Base-by-base conservation (phyloP, 1,284 basidiomycete genomes). In the Heterobasidion irregulare region DNA sequence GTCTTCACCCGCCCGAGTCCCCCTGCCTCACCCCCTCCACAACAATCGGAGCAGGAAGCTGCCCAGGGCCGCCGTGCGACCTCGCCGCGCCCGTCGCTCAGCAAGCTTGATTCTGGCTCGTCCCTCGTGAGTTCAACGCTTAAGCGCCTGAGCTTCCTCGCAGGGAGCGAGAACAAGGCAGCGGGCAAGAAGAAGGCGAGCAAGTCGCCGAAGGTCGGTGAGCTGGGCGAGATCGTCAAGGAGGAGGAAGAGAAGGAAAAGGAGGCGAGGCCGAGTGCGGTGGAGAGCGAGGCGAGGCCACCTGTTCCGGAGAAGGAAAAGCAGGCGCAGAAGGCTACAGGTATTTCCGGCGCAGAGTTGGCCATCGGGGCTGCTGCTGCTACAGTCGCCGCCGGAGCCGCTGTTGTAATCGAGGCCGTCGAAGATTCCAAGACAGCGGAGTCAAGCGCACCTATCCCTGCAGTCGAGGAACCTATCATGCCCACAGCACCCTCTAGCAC, bases 91-190 rank as follows among this genome's bases (percentile, higher is more conserved):
- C 77, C 77, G 6, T 81, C 79, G 0, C 65, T 76, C 57, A 71
- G 67, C 53, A 76, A 77, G 0, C 75, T 80, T 34, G 65, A 67
- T 0, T 41, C 38, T 71, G 72, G 57, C 59, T 71, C 35, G 71
- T 73, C 50, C 71, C 71, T 55, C 67, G 72, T 53, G 65, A 72
- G 33, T 72, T 78, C 53, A 71, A 72, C 8, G 72, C 75, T 18
- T 62, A 83, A 80, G 65, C 73, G 82, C 38, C 79, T 87, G 65
- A 82, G 75, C 55, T 76, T 85, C 65, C 84, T 84, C 54, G 54
- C 10, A 56, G 53, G 45, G 9, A 33, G 51, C 50, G 58, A 55
- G 8, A 47, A 43, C 26, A 58, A 56, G 49, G 54, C 53, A 50
- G 34, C 65, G 58, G 62, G 66, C 50, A 73, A 68, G 63, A 68